phyloP scores from a whole-genome alignment of 768 basidiomycete species.

The Lentinula raphanica region DNA sequence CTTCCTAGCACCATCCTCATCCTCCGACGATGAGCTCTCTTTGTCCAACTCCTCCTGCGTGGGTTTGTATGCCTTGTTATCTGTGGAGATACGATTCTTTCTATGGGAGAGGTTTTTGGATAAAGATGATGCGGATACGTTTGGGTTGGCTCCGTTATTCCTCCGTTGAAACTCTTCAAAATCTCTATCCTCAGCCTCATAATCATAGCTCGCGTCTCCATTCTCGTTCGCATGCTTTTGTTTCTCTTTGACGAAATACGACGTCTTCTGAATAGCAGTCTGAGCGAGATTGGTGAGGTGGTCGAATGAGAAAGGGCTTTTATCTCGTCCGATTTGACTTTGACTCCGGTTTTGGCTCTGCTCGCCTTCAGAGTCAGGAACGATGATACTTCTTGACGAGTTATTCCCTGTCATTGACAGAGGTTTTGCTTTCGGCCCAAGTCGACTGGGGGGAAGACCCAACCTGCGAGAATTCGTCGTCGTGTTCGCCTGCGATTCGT shows the following conservation, averaged over 20 bases:
- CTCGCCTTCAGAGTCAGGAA: constrained; percentile 69
- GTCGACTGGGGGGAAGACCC: constrained; percentile 54
- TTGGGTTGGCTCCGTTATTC: constrained; percentile 17
- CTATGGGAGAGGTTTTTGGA: constrained; percentile 20
- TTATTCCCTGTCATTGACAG: constrained; percentile 47
- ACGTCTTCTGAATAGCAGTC: constrained; percentile 47
- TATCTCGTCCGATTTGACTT: constrained; percentile 39
- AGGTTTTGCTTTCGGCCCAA: constrained; percentile 35
- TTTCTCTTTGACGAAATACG: constrained; percentile 61
- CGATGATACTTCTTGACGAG: constrained; percentile 31
- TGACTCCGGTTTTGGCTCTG: constrained; percentile 48
- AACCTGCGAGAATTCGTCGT: constrained; percentile 52
- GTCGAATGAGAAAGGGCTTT: constrained; percentile 39
- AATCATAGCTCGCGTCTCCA: constrained; percentile 61
- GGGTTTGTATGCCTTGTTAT: constrained; percentile 82
- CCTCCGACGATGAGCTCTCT: constrained; percentile 48
- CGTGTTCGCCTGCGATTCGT: constrained; percentile 64
- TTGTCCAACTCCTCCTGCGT: constrained; percentile 57
- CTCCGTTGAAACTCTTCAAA: constrained; percentile 33
- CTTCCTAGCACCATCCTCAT: constrained; percentile 47
- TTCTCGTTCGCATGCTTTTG: constrained; percentile 49
- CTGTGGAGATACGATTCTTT: constrained; percentile 60
- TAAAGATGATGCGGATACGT: constrained; percentile 11
- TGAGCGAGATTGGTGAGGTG: constrained; percentile 52
- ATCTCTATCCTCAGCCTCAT: constrained; percentile 69